These are phyloP conservation scores for Amphibolis antarctica DNA, from an alignment of 106 monocot species.

Conservation along the genomic window DNA sequence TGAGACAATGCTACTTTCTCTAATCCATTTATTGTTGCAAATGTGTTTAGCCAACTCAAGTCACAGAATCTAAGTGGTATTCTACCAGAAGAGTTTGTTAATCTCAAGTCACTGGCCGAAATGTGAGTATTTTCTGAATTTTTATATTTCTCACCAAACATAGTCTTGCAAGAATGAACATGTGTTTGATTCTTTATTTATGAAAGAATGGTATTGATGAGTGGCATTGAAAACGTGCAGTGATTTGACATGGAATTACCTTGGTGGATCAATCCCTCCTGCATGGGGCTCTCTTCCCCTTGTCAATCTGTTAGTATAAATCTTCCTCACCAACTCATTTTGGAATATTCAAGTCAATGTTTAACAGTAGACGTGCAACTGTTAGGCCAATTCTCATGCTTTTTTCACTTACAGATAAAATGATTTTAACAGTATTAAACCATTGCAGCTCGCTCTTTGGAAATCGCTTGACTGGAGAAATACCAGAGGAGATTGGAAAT, in stretches of 20 bases:
- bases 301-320: neutral
- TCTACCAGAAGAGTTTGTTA: slow-evolving; percentile 15
- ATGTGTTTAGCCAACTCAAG: slow-evolving; percentile 6
- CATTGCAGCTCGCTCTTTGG: slow-evolving; percentile 7
- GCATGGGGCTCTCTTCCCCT: slow-evolving; percentile 9
- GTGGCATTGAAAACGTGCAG: slow-evolving; percentile 3
- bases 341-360: neutral
- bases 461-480: slow-evolving; percentile 10
- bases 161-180: too few relatives aligned
- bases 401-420: neutral
- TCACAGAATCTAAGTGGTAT: slow-evolving; percentile 21
- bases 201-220: neutral
- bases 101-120: slow-evolving; percentile 7
- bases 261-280: slow-evolving; percentile 12
- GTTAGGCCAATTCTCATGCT: neutral
- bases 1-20: neutral
- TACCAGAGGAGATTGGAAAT: slow-evolving; percentile 17
- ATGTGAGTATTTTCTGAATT: neutral
- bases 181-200: neutral
- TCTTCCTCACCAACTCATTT: neutral
- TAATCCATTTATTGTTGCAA: neutral
- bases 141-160: too few relatives aligned
- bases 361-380: neutral
- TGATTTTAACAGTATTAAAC: neutral
- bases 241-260: slow-evolving; percentile 16